Evolutionary conservation across 257 asterid species (phyloP), one percentile per base, ranked within the genome.

Genomic region (Solanum chmielewskii): DNA sequence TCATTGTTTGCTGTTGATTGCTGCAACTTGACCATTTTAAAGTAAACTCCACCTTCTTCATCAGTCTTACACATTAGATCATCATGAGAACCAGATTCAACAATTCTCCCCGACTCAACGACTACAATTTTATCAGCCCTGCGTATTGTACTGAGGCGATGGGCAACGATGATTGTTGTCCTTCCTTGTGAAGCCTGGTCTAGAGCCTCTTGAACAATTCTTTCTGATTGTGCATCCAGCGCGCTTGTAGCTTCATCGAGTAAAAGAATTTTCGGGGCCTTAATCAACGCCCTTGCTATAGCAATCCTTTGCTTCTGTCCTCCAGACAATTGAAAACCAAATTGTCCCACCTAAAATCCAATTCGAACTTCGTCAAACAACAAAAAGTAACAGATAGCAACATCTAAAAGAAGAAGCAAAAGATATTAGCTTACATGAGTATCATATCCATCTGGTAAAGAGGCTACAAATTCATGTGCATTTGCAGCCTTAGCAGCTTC

Each of bases 231-330:
- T 9, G 95, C 89, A 84, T 95, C 98, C 49, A 95, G 81, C 33
- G 98, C 98, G 84, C 98, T 93, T 1, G 98, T 95, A 31, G 98
- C 98, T 91, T 95, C 98, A 82, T 95, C 98, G 21, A 95, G 96
- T 49, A 95, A 64, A 39, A 94, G 97, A 73, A 95, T 93, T 68
- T 80, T 92, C 7, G 98, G 98, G 84, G 92, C 92, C 82, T 90
- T 93, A 33, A 95, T 70, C 75, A 95, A 66, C 8, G 97, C 98
- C 84, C 98, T 92, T 18, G 98, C 98, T 59, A 95, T 95, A 18
- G 98, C 97, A 39, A 95, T 89, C 86, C 98, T 93, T 80, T 95
- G 98, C 69, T 94, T 95, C 85, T 95, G 97, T 9, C 98, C 98
- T 62, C 98, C 98, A 20, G 98, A 95, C 68, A 93, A 56, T 37